Conservation (phyloP, 1,139 yeast species). For the Diutina siamensis region DNA sequence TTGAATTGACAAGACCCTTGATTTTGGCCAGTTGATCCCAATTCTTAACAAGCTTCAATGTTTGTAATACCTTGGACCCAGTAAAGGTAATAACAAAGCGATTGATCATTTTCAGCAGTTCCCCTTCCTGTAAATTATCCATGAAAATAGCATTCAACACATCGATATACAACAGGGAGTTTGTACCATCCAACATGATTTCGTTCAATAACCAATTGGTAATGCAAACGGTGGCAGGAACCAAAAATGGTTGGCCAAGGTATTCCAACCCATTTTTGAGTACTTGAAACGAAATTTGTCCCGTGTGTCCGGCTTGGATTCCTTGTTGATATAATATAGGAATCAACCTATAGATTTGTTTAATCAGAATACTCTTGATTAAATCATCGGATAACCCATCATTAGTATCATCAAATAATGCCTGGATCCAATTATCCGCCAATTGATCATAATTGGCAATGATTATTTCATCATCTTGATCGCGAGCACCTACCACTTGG, state of each 20-base stretch:
- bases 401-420: slow-evolving; percentile 57
- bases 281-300: slow-evolving; percentile 29
- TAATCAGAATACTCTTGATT: slow-evolving; percentile 52
- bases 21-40: slow-evolving; percentile 6
- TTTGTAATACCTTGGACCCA: slow-evolving; percentile 8
- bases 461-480: slow-evolving; percentile 23
- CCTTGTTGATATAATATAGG: slow-evolving; percentile 72
- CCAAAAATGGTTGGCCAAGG: slow-evolving; percentile 29
- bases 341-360: slow-evolving; percentile 56
- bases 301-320: slow-evolving; percentile 45
- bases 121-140: slow-evolving; percentile 8
- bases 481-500: slow-evolving; percentile 9
- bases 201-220: slow-evolving; percentile 17
- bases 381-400: slow-evolving; percentile 83
- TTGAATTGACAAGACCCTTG: background rate
- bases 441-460: slow-evolving; percentile 32
- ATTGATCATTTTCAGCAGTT: slow-evolving; percentile 8
- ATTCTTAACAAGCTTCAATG: background rate
- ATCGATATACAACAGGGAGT: slow-evolving; percentile 8
- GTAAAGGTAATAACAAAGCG: slow-evolving; percentile 9
- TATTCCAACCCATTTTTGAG: slow-evolving; percentile 34
- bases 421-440: slow-evolving; percentile 67
- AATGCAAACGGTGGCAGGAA: slow-evolving; percentile 28
- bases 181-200: slow-evolving; percentile 8
- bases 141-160: slow-evolving; percentile 9